These are phyloP conservation scores for Thielaviopsis musarum DNA, from an alignment of 2,329 filamentous ascomycete species.

Conservation along the genomic window DNA sequence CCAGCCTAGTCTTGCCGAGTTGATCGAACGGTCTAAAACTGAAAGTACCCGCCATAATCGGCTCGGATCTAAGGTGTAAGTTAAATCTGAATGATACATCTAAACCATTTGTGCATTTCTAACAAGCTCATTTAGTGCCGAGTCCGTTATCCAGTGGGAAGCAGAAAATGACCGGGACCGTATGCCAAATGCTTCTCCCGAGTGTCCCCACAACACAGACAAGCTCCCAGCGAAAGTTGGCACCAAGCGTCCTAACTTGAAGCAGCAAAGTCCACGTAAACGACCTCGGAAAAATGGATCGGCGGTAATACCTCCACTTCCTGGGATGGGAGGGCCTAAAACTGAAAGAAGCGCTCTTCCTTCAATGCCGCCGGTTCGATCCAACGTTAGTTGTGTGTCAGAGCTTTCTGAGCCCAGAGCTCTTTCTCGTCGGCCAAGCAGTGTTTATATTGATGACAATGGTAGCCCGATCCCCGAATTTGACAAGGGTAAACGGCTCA, in stretches of 20 bases:
- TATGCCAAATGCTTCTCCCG: background rate
- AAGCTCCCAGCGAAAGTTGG: background rate
- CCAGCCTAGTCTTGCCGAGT: background rate
- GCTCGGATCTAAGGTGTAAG: background rate
- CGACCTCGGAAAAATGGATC: background rate
- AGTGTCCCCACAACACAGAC: background rate
- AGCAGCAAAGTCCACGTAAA: background rate
- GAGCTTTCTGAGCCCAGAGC: slow-evolving; percentile 2
- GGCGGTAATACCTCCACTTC: slow-evolving; percentile 2
- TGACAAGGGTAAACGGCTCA: background rate
- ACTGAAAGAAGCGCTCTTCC: background rate
- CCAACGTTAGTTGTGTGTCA: background rate
- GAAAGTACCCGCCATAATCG: background rate
- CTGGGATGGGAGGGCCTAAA: slow-evolving; percentile 1
- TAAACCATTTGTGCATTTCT: background rate
- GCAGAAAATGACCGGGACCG: background rate
- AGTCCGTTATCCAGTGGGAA: background rate
- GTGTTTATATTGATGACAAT: slow-evolving; percentile 7
- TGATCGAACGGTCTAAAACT: background rate
- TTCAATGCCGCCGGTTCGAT: background rate
- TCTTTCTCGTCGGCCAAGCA: slow-evolving; percentile 1
- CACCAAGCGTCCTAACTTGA: background rate
- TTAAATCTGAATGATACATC: background rate
- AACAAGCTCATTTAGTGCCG: background rate
- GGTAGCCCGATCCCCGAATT: slow-evolving; percentile 8